These are phyloP conservation scores for Aureobasidium mangrovei DNA, from an alignment of 2,329 filamentous ascomycete species.

Conservation along the genomic window DNA sequence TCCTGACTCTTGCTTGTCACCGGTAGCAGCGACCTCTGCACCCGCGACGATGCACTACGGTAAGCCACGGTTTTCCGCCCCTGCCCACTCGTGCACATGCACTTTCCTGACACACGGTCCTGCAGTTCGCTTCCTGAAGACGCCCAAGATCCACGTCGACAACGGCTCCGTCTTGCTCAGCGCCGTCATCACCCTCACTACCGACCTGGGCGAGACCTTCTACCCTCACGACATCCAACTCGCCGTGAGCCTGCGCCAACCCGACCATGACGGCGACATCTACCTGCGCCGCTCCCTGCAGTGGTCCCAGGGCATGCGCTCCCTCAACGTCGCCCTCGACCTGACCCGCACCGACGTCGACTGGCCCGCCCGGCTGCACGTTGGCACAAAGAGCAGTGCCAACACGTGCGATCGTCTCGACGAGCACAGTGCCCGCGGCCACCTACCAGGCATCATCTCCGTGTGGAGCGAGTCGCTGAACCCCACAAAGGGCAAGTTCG, in stretches of 20 bases:
- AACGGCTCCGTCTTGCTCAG: conserved; percentile 35
- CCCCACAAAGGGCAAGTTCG: conserved; percentile 27
- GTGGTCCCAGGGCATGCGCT: conserved; percentile 38
- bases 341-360: conserved; percentile 31
- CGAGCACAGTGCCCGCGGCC: conserved; percentile 21
- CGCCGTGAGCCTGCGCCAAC: conserved; percentile 30
- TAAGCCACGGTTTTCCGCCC: conserved; percentile 12
- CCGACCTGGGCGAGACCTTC: conserved; percentile 59
- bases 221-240: conserved; percentile 42
- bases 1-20: conserved; percentile 2
- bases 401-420: conserved; percentile 24
- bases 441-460: conserved; percentile 43
- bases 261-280: conserved; percentile 29
- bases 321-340: conserved; percentile 36
- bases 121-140: conserved; percentile 57
- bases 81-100: not conserved
- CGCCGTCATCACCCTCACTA: conserved; percentile 55
- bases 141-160: conserved; percentile 42
- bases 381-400: conserved; percentile 27
- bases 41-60: conserved; percentile 19
- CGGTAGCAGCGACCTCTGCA: not conserved
- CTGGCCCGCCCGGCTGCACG: conserved; percentile 33
- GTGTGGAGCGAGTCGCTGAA: conserved; percentile 46
- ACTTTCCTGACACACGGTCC: not conserved
- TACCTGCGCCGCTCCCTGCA: conserved; percentile 34